Conservation (phyloP, 2,329 filamentous ascomycete genomes). For the Calonectria ilicicola region DNA sequence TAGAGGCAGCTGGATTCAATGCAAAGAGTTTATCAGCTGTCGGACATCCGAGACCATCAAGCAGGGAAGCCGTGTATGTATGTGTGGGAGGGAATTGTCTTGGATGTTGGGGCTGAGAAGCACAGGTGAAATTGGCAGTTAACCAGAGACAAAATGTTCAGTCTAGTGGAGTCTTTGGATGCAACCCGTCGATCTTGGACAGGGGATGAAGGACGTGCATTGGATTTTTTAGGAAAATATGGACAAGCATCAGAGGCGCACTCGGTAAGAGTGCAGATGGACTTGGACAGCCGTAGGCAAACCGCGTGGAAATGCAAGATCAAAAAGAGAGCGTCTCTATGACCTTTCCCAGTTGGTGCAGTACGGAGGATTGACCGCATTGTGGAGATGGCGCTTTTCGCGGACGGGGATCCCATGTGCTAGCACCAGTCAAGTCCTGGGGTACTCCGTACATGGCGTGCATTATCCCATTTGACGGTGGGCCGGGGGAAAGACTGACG, state of each 20-base stretch:
- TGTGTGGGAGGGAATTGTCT: neutral
- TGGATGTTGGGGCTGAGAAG: neutral
- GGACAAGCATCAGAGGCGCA: neutral
- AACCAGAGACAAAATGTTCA: neutral
- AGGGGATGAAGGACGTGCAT: neutral
- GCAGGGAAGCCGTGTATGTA: neutral
- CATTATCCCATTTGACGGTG: neutral
- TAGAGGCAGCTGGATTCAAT: neutral
- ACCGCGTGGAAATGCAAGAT: neutral
- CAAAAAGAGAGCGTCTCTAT: neutral
- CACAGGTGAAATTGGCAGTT: neutral
- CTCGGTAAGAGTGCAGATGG: neutral
- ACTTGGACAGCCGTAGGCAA: neutral
- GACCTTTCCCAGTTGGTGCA: neutral
- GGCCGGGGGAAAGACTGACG: neutral
- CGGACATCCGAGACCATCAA: neutral
- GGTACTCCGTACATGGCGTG: slow-evolving; percentile 18
- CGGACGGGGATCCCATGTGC: slow-evolving; percentile 20
- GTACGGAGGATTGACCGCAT: slow-evolving; percentile 1
- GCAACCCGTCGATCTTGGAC: slow-evolving; percentile 6
- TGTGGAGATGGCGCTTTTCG: slow-evolving; percentile 29
- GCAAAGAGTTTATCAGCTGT: neutral
- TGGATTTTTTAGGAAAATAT: neutral
- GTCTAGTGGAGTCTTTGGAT: slow-evolving; percentile 12
- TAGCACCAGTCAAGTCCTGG: slow-evolving; percentile 5